Percentiles rank a stretch among this genome's conserved stretches.
These are phyloP conservation scores for Hyphopichia khmerensis DNA, from an alignment of 1,139 yeast species.

Conservation along the genomic window DNA sequence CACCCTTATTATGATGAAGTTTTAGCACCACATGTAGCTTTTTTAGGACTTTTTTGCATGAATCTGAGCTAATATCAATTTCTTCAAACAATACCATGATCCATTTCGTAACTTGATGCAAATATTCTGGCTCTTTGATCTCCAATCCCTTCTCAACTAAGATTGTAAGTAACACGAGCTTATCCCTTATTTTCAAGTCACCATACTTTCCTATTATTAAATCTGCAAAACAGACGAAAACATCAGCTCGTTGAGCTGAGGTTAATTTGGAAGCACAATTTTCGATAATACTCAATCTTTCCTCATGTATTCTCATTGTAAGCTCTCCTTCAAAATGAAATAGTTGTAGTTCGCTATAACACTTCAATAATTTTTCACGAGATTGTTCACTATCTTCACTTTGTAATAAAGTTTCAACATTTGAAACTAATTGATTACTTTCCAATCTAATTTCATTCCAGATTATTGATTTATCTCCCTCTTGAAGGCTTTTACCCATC, in stretches of 20 bases:
- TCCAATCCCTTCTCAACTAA: not conserved
- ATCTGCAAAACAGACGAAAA: not conserved
- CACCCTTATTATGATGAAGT: not conserved
- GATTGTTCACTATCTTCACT: not conserved
- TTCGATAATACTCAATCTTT: constrained; percentile 5
- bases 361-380: not conserved
- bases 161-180: not conserved
- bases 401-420: constrained; percentile 3
- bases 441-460: constrained; percentile 9
- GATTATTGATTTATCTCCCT: not conserved
- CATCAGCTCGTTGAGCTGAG: no score
- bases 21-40: constrained; percentile 1
- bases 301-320: constrained; percentile 7
- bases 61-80: not conserved
- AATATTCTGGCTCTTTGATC: not conserved
- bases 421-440: constrained; percentile 5
- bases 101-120: not conserved
- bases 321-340: constrained; percentile 10
- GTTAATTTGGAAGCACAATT: not conserved
- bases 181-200: not conserved
- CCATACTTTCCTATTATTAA: not conserved
- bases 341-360: constrained; percentile 2
- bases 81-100: not conserved
- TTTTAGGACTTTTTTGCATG: not conserved
- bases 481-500: constrained; percentile 2